Evolutionary conservation across 257 asterid species (phyloP).

Genomic region (Henckelia pumila): DNA sequence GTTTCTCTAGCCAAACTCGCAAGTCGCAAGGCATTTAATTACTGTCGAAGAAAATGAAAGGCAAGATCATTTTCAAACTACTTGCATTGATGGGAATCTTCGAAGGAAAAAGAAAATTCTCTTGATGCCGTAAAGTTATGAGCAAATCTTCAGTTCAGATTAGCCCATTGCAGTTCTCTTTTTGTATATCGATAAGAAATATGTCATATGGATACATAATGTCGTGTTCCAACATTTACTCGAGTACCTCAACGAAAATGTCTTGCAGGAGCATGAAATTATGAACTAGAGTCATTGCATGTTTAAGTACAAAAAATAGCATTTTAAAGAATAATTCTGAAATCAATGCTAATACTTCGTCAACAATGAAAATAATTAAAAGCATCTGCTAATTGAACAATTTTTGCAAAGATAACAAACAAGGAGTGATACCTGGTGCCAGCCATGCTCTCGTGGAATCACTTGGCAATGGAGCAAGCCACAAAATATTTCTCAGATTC

Average conservation of each 20-base stretch:
- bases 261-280: conserved; percentile 9
- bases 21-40: neutral
- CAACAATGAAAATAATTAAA: neutral
- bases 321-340: neutral
- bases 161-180: neutral
- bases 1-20: neutral
- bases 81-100: too few species aligned
- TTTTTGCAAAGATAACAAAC: conserved; percentile 8
- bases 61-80: neutral
- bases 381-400: neutral
- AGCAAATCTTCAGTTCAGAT: neutral
- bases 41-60: neutral
- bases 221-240: conserved; percentile 3
- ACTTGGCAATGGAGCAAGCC: conserved; percentile 96
- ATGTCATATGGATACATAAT: neutral
- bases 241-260: conserved; percentile 6
- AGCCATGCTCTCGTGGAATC: conserved; percentile 53
- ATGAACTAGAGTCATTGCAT: neutral
- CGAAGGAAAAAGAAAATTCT: too few species aligned
- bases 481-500: conserved; percentile 84
- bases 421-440: conserved; percentile 64
- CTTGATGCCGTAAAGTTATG: neutral
- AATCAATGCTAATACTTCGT: neutral
- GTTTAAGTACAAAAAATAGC: conserved; percentile 1
- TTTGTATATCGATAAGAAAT: neutral